A percentile compares a stretch with the other conserved stretches of the same genome.
phyloP scores from a whole-genome alignment of 345 rosid species.

The Salix viminalis region DNA sequence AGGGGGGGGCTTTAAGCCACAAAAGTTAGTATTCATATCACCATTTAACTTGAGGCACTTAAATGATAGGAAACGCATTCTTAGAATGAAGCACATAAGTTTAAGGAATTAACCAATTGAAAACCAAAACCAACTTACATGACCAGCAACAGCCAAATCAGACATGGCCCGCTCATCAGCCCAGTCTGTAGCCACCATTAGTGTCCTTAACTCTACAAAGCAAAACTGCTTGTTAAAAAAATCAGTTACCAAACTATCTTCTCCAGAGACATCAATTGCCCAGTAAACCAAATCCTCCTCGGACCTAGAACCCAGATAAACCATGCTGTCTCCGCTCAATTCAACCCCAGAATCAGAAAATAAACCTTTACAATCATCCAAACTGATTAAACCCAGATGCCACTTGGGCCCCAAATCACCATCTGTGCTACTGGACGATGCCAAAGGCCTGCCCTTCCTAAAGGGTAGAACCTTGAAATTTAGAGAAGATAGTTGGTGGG shows the following conservation, averaged over 20 bases:
- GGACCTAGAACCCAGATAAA: slow-evolving; percentile 68
- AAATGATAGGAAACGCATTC: not conserved
- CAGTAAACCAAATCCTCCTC: slow-evolving; percentile 60
- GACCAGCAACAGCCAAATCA: slow-evolving; percentile 92
- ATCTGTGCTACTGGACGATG: slow-evolving; percentile 41
- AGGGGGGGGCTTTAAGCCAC: slow-evolving; percentile 69
- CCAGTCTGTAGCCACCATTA: slow-evolving; percentile 98
- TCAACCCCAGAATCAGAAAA: slow-evolving; percentile 43
- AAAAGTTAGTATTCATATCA: not conserved
- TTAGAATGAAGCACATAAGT: not conserved
- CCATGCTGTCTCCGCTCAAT: slow-evolving; percentile 49
- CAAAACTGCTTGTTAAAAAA: slow-evolving; percentile 40
- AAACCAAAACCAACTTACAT: slow-evolving; percentile 48
- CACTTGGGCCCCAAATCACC: slow-evolving; percentile 47
- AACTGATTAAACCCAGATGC: slow-evolving; percentile 76
- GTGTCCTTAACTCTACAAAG: slow-evolving; percentile 82
- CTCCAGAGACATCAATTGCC: slow-evolving; percentile 67
- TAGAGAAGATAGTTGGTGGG: slow-evolving; percentile 39
- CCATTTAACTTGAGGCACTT: not conserved
- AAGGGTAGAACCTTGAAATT: slow-evolving; percentile 75
- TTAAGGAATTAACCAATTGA: not conserved
- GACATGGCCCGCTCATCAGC: slow-evolving; percentile 62
- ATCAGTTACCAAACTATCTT: slow-evolving; percentile 38
- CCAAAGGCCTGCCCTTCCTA: slow-evolving; percentile 76
- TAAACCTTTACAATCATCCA: slow-evolving; percentile 51